These are phyloP conservation scores for Solanum appendiculatum DNA, from an alignment of 257 asterid species.

Conservation along the genomic window DNA sequence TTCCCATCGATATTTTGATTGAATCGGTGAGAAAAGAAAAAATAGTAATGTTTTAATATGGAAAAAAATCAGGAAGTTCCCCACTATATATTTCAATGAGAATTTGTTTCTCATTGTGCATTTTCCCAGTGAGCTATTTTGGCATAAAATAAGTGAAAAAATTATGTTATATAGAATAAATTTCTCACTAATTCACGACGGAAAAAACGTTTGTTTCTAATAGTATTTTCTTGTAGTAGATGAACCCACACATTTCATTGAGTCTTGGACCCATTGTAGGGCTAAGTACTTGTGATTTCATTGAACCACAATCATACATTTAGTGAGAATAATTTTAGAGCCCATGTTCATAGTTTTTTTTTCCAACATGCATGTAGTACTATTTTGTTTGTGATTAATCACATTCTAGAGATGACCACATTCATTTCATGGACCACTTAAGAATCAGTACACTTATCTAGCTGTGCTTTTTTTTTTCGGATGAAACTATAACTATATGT, in stretches of 20 bases:
- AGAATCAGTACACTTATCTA: neutral
- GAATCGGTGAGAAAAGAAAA: neutral
- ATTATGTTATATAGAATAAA: too few species aligned
- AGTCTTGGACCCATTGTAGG: neutral
- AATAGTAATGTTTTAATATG: too few species aligned
- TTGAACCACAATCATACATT: neutral
- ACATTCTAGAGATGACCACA: neutral
- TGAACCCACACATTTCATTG: neutral
- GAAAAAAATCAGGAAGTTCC: too few species aligned
- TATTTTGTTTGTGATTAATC: neutral
- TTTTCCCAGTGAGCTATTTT: too few species aligned
- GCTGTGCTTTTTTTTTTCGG: neutral
- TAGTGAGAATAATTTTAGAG: neutral
- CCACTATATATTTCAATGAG: too few species aligned
- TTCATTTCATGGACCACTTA: neutral
- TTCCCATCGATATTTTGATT: too few species aligned
- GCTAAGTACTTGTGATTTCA: neutral
- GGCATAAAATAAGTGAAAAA: fast-evolving
- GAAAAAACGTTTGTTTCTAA: neutral
- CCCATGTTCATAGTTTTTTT: neutral
- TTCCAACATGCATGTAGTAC: neutral
- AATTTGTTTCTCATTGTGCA: neutral
- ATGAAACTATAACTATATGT: neutral
- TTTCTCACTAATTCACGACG: neutral
- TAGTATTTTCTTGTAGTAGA: neutral